Evolutionary conservation across 2,329 filamentous ascomycete species (phyloP).

Genomic region (Clonostachys sp.): DNA sequence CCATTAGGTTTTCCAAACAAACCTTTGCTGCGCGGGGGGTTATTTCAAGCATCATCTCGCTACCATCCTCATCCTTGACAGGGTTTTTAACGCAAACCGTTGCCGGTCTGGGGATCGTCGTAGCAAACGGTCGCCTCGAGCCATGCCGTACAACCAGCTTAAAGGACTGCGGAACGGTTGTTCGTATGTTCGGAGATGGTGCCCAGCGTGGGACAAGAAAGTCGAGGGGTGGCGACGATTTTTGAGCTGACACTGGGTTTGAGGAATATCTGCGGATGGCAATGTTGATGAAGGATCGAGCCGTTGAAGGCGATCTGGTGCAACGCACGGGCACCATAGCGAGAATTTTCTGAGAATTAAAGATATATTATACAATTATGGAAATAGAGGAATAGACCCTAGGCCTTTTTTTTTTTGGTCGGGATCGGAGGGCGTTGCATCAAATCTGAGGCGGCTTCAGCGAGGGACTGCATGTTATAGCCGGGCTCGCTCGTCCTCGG

Average conservation of each 20-base stretch:
- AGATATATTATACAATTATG: too few species aligned
- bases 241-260: conserved; percentile 12
- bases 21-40: conserved; percentile 79
- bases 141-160: not conserved
- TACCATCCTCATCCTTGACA: conserved; percentile 74
- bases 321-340: conserved; percentile 31
- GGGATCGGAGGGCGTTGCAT: too few species aligned
- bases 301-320: conserved; percentile 28
- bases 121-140: conserved; percentile 23
- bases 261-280: conserved; percentile 23
- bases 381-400: too few species aligned
- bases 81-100: conserved; percentile 64
- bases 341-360: too few species aligned
- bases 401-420: too few species aligned
- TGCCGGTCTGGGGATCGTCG: conserved; percentile 23
- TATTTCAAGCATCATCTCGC: conserved; percentile 79
- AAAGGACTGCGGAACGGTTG: not conserved
- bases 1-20: conserved; percentile 14
- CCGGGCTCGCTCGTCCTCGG: too few species aligned
- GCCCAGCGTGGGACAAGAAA: conserved; percentile 30
- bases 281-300: conserved; percentile 34
- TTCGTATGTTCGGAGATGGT: not conserved
- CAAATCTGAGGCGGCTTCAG: too few species aligned
- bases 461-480: too few species aligned
- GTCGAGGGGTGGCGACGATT: conserved; percentile 21